phyloP scores from a whole-genome alignment of 345 rosid genomes.

The Arabis alpina region DNA sequence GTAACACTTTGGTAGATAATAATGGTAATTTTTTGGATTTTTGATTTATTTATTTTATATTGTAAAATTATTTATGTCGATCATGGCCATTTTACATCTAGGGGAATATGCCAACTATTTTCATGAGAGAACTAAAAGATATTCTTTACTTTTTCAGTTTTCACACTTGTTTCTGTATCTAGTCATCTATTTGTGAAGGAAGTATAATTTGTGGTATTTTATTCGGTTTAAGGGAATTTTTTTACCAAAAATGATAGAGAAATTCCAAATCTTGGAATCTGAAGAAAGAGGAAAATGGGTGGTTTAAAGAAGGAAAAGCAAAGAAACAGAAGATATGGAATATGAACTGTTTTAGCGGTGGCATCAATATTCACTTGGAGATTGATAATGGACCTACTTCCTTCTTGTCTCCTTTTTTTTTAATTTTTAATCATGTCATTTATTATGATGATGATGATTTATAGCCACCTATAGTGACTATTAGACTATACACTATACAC shows the following conservation, averaged over 20 bases:
- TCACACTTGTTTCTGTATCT: not conserved
- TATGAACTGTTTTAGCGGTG: constrained; percentile 26
- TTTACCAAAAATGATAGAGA: not conserved
- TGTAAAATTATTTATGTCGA: constrained; percentile 1
- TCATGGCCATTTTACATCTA: constrained; percentile 13
- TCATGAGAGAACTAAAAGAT: not conserved
- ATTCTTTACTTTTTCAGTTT: constrained; percentile 2
- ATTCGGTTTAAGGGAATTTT: constrained; percentile 3
- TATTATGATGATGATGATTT: not conserved
- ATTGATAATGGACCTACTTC: constrained; percentile 8
- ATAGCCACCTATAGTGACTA: constrained; percentile 10
- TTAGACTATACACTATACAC: constrained; percentile 16
- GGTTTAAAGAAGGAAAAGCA: constrained; percentile 9
- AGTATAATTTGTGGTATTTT: not conserved
- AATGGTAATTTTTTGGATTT: not conserved
- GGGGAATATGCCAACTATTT: constrained; percentile 1
- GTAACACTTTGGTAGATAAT: not conserved
- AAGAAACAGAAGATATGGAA: not conserved
- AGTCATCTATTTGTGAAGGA: not conserved
- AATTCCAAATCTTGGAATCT: not conserved
- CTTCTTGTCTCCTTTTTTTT: not conserved
- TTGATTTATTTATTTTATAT: not conserved
- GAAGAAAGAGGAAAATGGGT: not conserved
- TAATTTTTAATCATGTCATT: not conserved
- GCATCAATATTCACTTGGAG: constrained; percentile 20